These are phyloP conservation scores for Saccharomyces hybrid DNA, from an alignment of 1,139 yeast species.

Conservation along the genomic window DNA sequence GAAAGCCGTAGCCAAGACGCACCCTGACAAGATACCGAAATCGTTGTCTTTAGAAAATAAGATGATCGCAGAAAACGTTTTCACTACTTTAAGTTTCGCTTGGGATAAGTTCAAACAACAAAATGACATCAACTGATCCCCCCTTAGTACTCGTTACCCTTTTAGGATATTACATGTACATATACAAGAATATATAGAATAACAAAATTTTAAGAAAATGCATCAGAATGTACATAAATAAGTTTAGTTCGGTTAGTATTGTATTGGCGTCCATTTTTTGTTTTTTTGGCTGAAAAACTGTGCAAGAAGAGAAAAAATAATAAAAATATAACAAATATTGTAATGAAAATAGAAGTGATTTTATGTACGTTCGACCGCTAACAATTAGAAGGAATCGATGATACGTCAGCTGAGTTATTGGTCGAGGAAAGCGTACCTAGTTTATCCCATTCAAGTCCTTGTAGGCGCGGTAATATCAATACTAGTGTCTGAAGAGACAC, in stretches of 20 bases:
- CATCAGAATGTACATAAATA: too few relatives aligned
- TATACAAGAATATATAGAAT: not conserved
- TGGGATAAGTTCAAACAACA: conserved; percentile 80
- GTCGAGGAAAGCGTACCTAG: conserved; percentile 5
- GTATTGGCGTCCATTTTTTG: too few relatives aligned
- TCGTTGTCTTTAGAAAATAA: conserved; percentile 58
- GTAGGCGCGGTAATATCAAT: conserved; percentile 16
- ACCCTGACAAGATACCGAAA: conserved; percentile 74
- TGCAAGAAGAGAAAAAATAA: too few relatives aligned
- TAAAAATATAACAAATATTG: too few relatives aligned
- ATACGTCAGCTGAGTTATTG: not conserved
- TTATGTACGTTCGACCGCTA: not conserved
- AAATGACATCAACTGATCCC: conserved; percentile 37
- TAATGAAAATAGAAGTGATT: too few relatives aligned
- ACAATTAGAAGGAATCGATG: not conserved
- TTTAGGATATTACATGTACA: not conserved
- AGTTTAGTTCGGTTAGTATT: too few relatives aligned
- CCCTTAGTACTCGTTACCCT: too few relatives aligned
- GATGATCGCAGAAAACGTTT: conserved; percentile 82
- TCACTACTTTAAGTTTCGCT: conserved; percentile 73
- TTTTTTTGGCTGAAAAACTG: too few relatives aligned
- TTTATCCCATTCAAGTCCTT: conserved; percentile 20
- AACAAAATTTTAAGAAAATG: too few relatives aligned
- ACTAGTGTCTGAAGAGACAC: conserved; percentile 13
- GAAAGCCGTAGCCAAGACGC: conserved; percentile 91